Evolutionary conservation across 2,329 filamentous ascomycete genomes (phyloP), one percentile per base, ranked within the genome.

Genomic region (Emydomyces testavorans): DNA sequence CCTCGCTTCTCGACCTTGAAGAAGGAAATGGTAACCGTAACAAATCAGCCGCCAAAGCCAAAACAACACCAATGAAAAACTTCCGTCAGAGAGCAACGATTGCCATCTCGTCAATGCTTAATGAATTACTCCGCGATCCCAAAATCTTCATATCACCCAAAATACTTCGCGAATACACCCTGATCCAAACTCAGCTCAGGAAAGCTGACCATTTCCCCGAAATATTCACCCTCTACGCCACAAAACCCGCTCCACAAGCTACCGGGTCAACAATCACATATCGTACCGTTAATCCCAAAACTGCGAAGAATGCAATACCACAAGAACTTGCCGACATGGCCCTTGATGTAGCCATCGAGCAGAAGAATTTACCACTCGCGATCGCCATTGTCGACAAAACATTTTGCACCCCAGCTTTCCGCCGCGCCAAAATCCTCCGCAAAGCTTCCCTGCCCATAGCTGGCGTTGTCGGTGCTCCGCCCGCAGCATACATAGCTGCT

Each of bases 161-260:
- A 24, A 71, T 90, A 28, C 77, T 96, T 32, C 71, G 76, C 49
- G 65, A 77, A 56, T 96, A 95, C 65, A 80, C 94, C 52, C 73
- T 77, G 31, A 78, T 86, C 37, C 87, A 94, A 63, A 74, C 80
- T 23, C 74, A 80, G 8, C 76, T 96, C 36, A 77, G 79, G 52
- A 79, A 76, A 49, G 81, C 87, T 2, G 78, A 85, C 54, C 80
- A 84, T 37, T 77, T 96, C 53, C 87, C 90, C 5, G 77, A 82
- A 51, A 78, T 88, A 35, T 83, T 98, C 60, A 71, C 80, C 48
- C 74, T 95, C 46, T 96, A 90, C 63, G 85, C 86, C 41, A 78
- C 78, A 56, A 98, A 96, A 65, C 83, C 85, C 7, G 71, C 80
- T 53, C 84, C 88, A 2, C 67, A 74, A 43, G 71, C 78, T 57